Base-by-base conservation (phyloP, 2,329 filamentous ascomycete species). In the Talaromyces rugulosus region DNA sequence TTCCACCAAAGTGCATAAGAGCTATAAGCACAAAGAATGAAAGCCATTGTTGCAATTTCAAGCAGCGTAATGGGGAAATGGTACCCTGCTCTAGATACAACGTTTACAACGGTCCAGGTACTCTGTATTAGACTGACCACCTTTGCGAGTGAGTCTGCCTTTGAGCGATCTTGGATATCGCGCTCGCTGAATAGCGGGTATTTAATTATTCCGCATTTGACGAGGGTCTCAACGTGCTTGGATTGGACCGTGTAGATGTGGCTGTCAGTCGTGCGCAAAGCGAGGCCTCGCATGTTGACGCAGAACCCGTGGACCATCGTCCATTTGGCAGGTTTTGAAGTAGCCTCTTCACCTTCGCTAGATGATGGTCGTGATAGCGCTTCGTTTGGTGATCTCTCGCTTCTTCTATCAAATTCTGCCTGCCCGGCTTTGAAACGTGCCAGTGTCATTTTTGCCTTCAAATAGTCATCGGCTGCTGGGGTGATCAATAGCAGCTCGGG, bases 131-230 rank as follows among this genome's bases (percentile, higher is more conserved):
- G 18, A 18, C 59, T 63, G 14, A 65, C 57, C 7, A 52, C 40
- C 31, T 66, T 64, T 4, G 62, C 62, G 36, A 67, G 47, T 14
- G 61, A 59, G 36, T 65, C 64, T 44, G 60, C 42, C 40, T 67
- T 67, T 28, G 64, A 59, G 6, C 58, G 58, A 36, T 66, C 63
- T 60, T 64, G 16, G 28, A 67, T 64, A 12, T 67, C 66, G 12
- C 36, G 27, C 8, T 28, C 11, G 36, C 36, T 23, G 40, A 65
- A 61, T n/a, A 62, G 56, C 11, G 16, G 51, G 8, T 44, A 50
- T 18, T 63, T 60, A 55, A 67, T 33, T 2, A 67, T 27, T 5
- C 63, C 54, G 2, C 63, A 40, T 54, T 63, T 18, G 33, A 66
- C 60, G 56, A 18, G 11, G 42, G 51, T 16, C 5, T 33, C n/a